phyloP scores from a whole-genome alignment of 2,329 filamentous ascomycete genomes.

The Diaporthe nobilis region DNA sequence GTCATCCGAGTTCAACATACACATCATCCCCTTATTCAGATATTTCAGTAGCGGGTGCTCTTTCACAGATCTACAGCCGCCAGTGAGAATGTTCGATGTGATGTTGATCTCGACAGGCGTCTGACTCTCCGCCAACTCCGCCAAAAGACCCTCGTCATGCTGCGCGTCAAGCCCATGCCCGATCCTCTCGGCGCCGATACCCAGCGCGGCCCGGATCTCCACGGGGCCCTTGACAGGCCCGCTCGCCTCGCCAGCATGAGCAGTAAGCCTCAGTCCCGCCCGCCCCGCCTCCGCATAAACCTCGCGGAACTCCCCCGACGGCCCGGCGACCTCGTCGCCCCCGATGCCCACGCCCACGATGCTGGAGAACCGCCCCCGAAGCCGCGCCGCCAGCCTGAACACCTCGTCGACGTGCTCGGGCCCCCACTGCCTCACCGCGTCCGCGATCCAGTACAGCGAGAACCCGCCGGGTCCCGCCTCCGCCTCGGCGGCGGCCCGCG shows the following conservation, averaged over 20 bases:
- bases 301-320: constrained; percentile 39
- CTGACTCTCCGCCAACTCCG: constrained; percentile 19
- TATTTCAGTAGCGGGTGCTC: constrained; percentile 39
- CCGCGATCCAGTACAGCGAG: constrained; percentile 41
- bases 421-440: constrained; percentile 40
- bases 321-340: constrained; percentile 40
- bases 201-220: constrained; percentile 41
- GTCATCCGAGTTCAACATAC: constrained; percentile 40
- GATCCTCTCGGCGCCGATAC: constrained; percentile 41
- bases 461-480: no score
- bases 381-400: constrained; percentile 39
- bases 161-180: constrained; percentile 42
- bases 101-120: constrained; percentile 43
- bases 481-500: no score
- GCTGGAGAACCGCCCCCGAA: constrained; percentile 36
- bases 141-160: constrained; percentile 39
- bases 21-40: constrained; percentile 32
- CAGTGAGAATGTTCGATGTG: constrained; percentile 42
- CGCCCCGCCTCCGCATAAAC: constrained; percentile 37
- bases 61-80: constrained; percentile 36
- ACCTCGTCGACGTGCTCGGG: constrained; percentile 33
- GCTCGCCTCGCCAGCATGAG: constrained; percentile 42
- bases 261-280: constrained; percentile 42
- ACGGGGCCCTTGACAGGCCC: constrained; percentile 38
- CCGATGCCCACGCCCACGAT: constrained; percentile 43